phyloP scores from a whole-genome alignment of 2,329 filamentous ascomycete genomes.

The Botryosphaeria dothidea region DNA sequence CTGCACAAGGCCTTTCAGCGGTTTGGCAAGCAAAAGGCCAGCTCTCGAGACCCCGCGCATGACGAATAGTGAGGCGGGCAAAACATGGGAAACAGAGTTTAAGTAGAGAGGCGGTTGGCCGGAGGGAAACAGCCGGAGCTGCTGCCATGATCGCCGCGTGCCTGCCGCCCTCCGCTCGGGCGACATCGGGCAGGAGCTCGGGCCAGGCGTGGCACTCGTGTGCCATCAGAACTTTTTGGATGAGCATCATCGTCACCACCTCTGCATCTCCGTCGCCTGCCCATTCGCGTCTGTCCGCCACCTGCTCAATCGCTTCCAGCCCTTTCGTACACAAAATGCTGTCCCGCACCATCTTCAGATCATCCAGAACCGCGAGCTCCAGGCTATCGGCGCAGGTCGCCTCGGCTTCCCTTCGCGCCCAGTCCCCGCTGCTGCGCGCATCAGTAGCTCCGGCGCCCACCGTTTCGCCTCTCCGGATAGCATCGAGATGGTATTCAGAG shows the following conservation, averaged over 20 bases:
- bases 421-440: conserved; percentile 27
- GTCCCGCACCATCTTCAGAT: conserved; percentile 52
- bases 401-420: conserved; percentile 38
- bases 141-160: neutral
- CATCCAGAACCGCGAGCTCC: conserved; percentile 38
- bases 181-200: conserved; percentile 12
- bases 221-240: conserved; percentile 13
- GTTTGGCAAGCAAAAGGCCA: neutral
- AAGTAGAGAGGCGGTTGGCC: neutral
- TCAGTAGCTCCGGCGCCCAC: conserved; percentile 25
- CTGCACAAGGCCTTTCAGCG: neutral
- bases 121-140: no score
- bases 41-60: neutral
- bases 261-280: neutral
- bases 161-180: neutral
- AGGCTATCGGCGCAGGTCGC: conserved; percentile 36
- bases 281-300: neutral
- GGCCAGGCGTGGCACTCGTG: neutral
- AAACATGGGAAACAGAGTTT: neutral
- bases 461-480: conserved; percentile 23
- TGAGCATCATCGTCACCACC: conserved; percentile 1
- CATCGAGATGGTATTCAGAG: conserved; percentile 49
- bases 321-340: conserved; percentile 42
- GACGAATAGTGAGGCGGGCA: neutral
- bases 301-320: neutral